These are phyloP conservation scores for Colletotrichum magnum DNA, from an alignment of 2,329 filamentous ascomycete genomes.

Conservation along the genomic window DNA sequence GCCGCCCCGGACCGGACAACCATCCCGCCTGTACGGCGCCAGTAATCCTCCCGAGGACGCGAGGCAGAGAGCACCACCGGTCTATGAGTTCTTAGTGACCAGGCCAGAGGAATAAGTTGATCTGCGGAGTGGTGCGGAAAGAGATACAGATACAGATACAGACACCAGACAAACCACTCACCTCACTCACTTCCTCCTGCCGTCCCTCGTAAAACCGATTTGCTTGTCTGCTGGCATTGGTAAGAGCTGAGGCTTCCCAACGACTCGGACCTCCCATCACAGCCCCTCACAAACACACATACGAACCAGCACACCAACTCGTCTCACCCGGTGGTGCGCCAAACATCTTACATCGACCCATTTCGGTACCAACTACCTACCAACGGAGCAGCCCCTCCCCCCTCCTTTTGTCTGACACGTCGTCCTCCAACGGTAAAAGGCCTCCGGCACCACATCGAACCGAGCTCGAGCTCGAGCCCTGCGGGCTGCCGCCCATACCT, in stretches of 20 bases:
- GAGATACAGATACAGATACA: not conserved
- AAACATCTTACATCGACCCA: not conserved
- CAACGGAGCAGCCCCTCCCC: not conserved
- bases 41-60: not conserved
- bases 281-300: not conserved
- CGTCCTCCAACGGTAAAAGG: not conserved
- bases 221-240: slow-evolving; percentile 1
- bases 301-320: not conserved
- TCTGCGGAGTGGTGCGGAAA: not conserved
- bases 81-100: slow-evolving; percentile 1
- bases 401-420: not conserved
- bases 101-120: not conserved
- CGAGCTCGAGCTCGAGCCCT: slow-evolving; percentile 1
- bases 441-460: not conserved
- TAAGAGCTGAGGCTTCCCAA: slow-evolving; percentile 13
- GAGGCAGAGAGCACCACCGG: not conserved
- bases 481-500: slow-evolving; percentile 19
- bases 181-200: not conserved
- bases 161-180: not conserved
- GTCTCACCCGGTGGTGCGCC: slow-evolving; percentile 3
- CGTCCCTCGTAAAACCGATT: slow-evolving; percentile 1
- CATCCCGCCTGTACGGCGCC: slow-evolving; percentile 22
- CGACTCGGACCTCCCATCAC: not conserved
- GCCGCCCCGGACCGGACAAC: slow-evolving; percentile 32
- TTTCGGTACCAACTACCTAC: slow-evolving; percentile 14